Evolutionary conservation across 257 asterid species (phyloP), one percentile per base, ranked within the genome.

Genomic region (Leonotis leonurus): DNA sequence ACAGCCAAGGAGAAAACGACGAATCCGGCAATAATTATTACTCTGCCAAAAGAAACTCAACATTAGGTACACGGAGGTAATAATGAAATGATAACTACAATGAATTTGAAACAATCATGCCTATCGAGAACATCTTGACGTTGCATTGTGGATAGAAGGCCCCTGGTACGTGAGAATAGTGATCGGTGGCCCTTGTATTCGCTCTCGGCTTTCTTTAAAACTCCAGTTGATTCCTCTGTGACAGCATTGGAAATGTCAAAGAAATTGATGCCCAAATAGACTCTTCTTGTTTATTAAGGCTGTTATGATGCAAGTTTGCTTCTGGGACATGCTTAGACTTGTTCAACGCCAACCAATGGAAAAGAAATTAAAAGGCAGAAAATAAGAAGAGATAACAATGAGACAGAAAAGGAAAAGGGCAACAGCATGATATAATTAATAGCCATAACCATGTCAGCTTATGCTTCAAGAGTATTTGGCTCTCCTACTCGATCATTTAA

Each of bases 121-220:
- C 99, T 83, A 77, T 92, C 99, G 11, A 92, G 70, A 71, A 92
- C 81, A 67, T 89, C 99, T 73, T 86, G 96, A 10, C 96, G 89
- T 52, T 79, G 84, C 97, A 86, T 85, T 50, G 95, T 89, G 64
- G 97, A 92, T 26, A 92, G 89, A 77, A 89, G 97, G 78, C 77
- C 83, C 44, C 99, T 78, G 2, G 95, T 89, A 44, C 96, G 82
- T 52, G 82, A 74, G 18, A 92, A 88, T 61, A 93, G 73, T 2
- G 96, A 83, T 30, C 94, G 81, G 33, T 89, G 99, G 70, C 96
- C 95, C 83, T 77, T 87, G 84, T 93, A 93, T 64, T 93, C 99
- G 8, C 83, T 82, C 67, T 93, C 99, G 9, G 99, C 94, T 73
- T 89, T 93, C 72, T 48, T 78, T 45, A 89, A 57, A 22, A 93